These are phyloP conservation scores for Mycosphaerelloides madeirae DNA, from an alignment of 2,329 filamentous ascomycete species.

Conservation along the genomic window DNA sequence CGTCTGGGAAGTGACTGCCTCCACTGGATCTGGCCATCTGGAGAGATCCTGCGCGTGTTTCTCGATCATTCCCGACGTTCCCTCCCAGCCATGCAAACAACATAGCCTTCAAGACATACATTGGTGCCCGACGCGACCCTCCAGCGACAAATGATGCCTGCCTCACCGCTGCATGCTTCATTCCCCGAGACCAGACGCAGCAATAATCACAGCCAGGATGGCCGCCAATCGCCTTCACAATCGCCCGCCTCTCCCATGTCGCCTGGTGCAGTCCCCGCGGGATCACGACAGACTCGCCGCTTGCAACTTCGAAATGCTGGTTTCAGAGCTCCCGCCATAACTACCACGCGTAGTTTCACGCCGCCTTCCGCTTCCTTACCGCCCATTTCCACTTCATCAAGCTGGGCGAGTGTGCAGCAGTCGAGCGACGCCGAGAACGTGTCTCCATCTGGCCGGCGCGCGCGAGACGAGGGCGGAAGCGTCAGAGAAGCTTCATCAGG, in stretches of 20 bases:
- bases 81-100: no score
- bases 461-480: slow-evolving; percentile 4
- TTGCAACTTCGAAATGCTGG: slow-evolving; percentile 34
- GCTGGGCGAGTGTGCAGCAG: slow-evolving; percentile 17
- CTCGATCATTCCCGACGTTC: no score
- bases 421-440: slow-evolving; percentile 22
- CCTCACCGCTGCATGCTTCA: slow-evolving; percentile 1
- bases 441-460: slow-evolving; percentile 15
- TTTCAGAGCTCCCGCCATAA: slow-evolving; percentile 30
- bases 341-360: slow-evolving; percentile 28
- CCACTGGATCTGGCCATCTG: no score
- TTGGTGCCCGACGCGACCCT: no score
- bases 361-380: slow-evolving; percentile 20
- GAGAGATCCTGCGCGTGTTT: no score
- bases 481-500: slow-evolving; percentile 2
- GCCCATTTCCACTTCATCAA: slow-evolving; percentile 16
- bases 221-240: neutral
- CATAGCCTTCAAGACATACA: no score
- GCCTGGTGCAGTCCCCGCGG: neutral
- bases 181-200: neutral
- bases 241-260: neutral
- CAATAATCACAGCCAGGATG: neutral
- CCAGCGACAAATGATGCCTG: neutral
- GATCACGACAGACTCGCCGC: slow-evolving; percentile 22
- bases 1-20: no score